Evolutionary conservation across 1,284 basidiomycete genomes (phyloP).

Genomic region (Trichosporon sp.): DNA sequence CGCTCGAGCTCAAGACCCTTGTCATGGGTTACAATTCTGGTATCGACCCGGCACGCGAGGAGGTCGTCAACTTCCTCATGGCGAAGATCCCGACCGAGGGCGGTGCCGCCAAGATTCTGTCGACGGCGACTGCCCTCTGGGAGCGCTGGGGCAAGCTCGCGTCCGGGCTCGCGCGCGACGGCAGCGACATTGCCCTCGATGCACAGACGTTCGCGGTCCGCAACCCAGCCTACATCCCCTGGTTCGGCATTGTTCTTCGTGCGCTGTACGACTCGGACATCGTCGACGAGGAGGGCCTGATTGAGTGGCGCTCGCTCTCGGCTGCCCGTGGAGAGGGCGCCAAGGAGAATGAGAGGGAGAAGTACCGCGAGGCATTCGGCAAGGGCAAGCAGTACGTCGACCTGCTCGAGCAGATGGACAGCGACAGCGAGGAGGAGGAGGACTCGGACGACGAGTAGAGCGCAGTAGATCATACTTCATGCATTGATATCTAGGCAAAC

Average conservation of each 20-base stretch:
- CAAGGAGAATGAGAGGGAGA: conserved; percentile 42
- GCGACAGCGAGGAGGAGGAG: conserved; percentile 48
- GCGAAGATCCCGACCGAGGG: conserved; percentile 38
- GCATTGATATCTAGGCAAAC: conserved; percentile 23
- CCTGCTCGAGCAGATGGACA: conserved; percentile 53
- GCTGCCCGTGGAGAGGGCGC: conserved; percentile 50
- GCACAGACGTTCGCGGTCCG: conserved; percentile 28
- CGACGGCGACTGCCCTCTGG: conserved; percentile 41
- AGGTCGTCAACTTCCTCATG: conserved; percentile 54
- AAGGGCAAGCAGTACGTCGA: conserved; percentile 55
- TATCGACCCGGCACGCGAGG: conserved; percentile 52
- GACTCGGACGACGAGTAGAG: conserved; percentile 37
- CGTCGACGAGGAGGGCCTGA: conserved; percentile 52
- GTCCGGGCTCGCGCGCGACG: conserved; percentile 40
- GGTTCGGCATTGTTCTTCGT: conserved; percentile 53
- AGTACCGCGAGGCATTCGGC: conserved; percentile 42
- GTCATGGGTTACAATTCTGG: conserved; percentile 56
- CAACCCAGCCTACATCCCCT: conserved; percentile 36
- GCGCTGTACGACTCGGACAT: conserved; percentile 56
- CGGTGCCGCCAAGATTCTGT: conserved; percentile 38
- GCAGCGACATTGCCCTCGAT: conserved; percentile 44
- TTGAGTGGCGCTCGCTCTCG: conserved; percentile 54
- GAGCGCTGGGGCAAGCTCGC: conserved; percentile 51
- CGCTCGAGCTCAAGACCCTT: conserved; percentile 53
- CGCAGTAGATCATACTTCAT: conserved; percentile 21